Conservation (phyloP, 2,329 filamentous ascomycete genomes). For the Ceratocystis albifundus region DNA sequence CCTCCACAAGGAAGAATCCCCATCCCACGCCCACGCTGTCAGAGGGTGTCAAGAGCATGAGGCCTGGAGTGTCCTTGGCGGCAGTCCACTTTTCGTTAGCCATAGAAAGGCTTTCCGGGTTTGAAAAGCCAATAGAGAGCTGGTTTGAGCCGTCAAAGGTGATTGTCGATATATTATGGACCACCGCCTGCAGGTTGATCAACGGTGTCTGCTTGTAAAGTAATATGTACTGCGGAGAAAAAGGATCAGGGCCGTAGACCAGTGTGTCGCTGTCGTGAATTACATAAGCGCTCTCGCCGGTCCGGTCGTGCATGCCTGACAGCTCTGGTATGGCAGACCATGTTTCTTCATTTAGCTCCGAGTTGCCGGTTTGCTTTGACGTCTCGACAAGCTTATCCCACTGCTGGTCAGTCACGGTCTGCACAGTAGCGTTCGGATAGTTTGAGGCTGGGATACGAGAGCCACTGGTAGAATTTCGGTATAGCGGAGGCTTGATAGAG, state of each 20-base stretch:
- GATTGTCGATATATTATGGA: background rate
- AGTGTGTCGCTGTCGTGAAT: slow-evolving; percentile 7
- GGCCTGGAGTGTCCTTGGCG: background rate
- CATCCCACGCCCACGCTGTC: background rate
- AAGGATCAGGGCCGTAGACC: background rate
- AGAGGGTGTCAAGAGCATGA: slow-evolving; percentile 3
- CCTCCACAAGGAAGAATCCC: slow-evolving; percentile 3
- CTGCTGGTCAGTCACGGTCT: slow-evolving; percentile 1
- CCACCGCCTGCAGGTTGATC: background rate
- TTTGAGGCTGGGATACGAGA: background rate
- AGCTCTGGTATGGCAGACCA: slow-evolving; percentile 4
- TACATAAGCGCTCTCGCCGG: background rate
- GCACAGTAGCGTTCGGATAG: background rate
- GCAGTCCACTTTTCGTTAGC: slow-evolving; percentile 4
- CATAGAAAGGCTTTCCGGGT: background rate
- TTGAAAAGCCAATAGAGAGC: background rate
- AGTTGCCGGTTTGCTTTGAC: background rate
- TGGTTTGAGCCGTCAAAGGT: background rate
- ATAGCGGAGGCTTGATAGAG: background rate
- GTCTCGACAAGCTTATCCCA: background rate
- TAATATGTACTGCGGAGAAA: slow-evolving; percentile 7
- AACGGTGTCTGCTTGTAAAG: slow-evolving; percentile 2
- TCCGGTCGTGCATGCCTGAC: background rate
- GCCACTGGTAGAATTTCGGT: background rate
- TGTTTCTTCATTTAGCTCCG: background rate